These are phyloP conservation scores for Colletotrichum sp. DNA, from an alignment of 2,329 filamentous ascomycete genomes.

Conservation along the genomic window DNA sequence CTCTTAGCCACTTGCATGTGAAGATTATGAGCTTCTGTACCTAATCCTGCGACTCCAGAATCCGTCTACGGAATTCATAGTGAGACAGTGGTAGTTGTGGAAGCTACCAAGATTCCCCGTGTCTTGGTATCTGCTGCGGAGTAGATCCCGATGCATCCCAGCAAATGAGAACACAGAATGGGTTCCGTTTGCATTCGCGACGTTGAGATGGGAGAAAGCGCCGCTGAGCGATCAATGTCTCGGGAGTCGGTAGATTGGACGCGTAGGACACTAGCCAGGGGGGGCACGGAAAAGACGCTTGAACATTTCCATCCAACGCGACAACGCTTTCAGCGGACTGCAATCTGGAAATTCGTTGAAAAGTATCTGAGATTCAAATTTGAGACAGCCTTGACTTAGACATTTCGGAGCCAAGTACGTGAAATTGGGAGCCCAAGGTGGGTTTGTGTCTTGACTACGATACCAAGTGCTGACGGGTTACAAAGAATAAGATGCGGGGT, in stretches of 20 bases:
- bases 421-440: background rate
- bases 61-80: background rate
- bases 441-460: background rate
- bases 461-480: background rate
- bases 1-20: background rate
- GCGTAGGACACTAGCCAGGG: background rate
- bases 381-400: background rate
- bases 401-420: background rate
- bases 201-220: background rate
- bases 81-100: background rate
- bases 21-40: background rate
- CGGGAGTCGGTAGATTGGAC: background rate
- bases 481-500: background rate
- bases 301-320: background rate
- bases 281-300: background rate
- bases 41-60: background rate
- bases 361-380: rapidly evolving
- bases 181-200: background rate
- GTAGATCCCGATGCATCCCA: background rate
- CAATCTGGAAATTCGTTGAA: background rate
- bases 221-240: background rate
- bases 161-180: rapidly evolving
- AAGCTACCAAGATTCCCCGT: background rate
- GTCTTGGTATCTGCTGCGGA: background rate
- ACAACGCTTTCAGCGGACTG: background rate